phyloP scores from a whole-genome alignment of 2,329 filamentous ascomycete species.

The Nemania sp. region DNA sequence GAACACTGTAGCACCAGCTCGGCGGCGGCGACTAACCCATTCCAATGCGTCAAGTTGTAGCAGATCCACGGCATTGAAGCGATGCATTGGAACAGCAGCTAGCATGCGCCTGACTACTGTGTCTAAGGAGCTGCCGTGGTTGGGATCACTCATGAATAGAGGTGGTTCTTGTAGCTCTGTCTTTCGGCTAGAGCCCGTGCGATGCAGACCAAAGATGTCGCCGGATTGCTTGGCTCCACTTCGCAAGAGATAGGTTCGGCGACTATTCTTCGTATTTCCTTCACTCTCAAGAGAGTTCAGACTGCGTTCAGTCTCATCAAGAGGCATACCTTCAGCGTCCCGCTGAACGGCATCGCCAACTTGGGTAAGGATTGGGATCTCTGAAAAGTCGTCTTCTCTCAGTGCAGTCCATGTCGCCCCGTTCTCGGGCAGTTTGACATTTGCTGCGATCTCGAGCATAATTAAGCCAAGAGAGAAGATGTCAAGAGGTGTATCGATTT shows the following conservation, averaged over 20 bases:
- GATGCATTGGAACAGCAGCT: conserved; percentile 68
- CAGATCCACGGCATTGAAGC: conserved; percentile 75
- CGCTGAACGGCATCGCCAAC: conserved; percentile 70
- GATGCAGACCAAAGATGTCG: conserved; percentile 51
- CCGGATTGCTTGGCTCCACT: conserved; percentile 39
- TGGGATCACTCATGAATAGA: conserved; percentile 81
- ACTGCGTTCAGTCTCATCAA: conserved; percentile 49
- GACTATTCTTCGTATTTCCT: conserved; percentile 23
- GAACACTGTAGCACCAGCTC: conserved; percentile 89
- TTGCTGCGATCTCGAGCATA: conserved; percentile 91
- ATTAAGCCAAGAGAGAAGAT: conserved; percentile 94
- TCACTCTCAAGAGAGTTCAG: conserved; percentile 41
- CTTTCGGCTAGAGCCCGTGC: conserved; percentile 53
- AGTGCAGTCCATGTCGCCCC: conserved; percentile 89
- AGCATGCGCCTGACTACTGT: conserved; percentile 88
- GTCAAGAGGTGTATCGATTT: conserved; percentile 88
- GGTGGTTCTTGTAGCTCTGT: conserved; percentile 67
- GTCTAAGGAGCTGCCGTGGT: conserved; percentile 76
- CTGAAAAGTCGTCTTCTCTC: conserved; percentile 84
- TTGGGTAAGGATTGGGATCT: conserved; percentile 85
- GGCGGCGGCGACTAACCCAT: conserved; percentile 78
- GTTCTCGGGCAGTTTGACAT: conserved; percentile 91
- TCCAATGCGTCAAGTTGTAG: conserved; percentile 72
- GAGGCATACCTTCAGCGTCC: conserved; percentile 72
- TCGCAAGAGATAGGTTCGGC: conserved; percentile 35